Evolutionary conservation across 768 basidiomycete genomes (phyloP).

Genomic region (Boletus coccyginus): DNA sequence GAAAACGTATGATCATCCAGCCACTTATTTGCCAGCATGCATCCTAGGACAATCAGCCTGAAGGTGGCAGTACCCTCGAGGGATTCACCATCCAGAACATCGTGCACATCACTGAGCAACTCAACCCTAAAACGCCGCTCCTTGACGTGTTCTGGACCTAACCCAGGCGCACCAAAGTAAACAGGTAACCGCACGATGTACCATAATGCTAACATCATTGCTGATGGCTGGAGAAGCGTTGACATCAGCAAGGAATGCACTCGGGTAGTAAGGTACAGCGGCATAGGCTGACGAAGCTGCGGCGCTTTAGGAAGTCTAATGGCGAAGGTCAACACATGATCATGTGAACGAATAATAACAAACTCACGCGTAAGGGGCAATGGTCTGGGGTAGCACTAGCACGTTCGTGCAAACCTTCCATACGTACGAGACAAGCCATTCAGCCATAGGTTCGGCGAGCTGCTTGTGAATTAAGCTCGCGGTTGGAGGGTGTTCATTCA

Average conservation of each 20-base stretch:
- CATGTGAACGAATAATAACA: background rate
- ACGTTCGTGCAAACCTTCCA: constrained; percentile 84
- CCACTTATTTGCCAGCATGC: constrained; percentile 89
- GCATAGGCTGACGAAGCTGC: constrained; percentile 40
- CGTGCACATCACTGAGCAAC: constrained; percentile 50
- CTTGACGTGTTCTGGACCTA: constrained; percentile 52
- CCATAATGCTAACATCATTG: constrained; percentile 75
- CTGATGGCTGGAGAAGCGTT: constrained; percentile 79
- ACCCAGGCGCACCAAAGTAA: constrained; percentile 52
- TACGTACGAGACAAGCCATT: constrained; percentile 76
- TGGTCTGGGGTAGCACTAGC: constrained; percentile 52
- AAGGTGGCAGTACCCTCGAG: constrained; percentile 64
- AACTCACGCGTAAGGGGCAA: constrained; percentile 57
- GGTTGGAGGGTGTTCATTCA: constrained; percentile 30
- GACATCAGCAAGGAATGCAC: constrained; percentile 75
- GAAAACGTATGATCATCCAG: constrained; percentile 86
- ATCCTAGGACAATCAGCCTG: constrained; percentile 73
- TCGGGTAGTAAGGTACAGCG: constrained; percentile 46
- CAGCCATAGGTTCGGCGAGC: constrained; percentile 71
- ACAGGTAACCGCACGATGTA: constrained; percentile 78
- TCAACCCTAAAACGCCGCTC: constrained; percentile 64
- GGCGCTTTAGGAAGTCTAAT: constrained; percentile 29
- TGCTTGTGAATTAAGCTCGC: constrained; percentile 63
- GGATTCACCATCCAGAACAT: constrained; percentile 42
- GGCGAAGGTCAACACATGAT: constrained; percentile 8